These are phyloP conservation scores for Crithidia sp. DNA, from an alignment of 208 protist genomes.

Conservation along the genomic window DNA sequence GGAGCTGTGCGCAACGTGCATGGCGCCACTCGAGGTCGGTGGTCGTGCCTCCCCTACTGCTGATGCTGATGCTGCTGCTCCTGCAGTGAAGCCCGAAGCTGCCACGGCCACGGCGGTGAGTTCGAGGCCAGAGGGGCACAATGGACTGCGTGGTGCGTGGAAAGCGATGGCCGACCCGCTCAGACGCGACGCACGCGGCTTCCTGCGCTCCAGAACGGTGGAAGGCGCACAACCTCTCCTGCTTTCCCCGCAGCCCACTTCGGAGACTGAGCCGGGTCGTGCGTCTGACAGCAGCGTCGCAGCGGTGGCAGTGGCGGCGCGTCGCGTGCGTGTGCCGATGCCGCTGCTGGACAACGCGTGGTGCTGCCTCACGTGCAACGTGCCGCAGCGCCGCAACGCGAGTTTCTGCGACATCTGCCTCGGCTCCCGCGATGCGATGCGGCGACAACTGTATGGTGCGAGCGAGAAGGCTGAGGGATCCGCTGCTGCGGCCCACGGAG, in stretches of 20 bases:
- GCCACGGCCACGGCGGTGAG: background rate
- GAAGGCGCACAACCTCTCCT: background rate
- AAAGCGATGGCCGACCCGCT: background rate
- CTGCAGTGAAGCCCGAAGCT: background rate
- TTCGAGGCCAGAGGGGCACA: background rate
- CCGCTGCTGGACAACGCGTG: slow-evolving; percentile 46
- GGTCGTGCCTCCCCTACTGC: too few relatives aligned
- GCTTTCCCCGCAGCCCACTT: too few relatives aligned
- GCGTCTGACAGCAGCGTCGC: too few relatives aligned
- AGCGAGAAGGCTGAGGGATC: background rate
- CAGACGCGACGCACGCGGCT: background rate
- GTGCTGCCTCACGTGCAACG: slow-evolving; percentile 81
- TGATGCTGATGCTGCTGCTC: too few relatives aligned
- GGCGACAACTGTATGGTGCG: background rate
- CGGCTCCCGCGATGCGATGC: slow-evolving; percentile 30
- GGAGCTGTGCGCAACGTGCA: slow-evolving; percentile 79
- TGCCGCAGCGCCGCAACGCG: slow-evolving; percentile 78
- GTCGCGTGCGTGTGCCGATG: slow-evolving; percentile 8
- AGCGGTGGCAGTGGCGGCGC: background rate
- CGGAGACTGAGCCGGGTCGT: too few relatives aligned
- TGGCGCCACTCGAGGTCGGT: slow-evolving; percentile 23
- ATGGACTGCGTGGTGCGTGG: background rate
- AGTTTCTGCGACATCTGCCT: slow-evolving; percentile 90
- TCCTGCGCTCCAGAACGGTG: slow-evolving; percentile 10
- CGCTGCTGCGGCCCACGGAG: too few relatives aligned